A percentile compares a stretch with the other conserved stretches of the same genome.
Evolutionary conservation across 352 stramenopile species (phyloP).

Genomic region (Globisporangium solare): DNA sequence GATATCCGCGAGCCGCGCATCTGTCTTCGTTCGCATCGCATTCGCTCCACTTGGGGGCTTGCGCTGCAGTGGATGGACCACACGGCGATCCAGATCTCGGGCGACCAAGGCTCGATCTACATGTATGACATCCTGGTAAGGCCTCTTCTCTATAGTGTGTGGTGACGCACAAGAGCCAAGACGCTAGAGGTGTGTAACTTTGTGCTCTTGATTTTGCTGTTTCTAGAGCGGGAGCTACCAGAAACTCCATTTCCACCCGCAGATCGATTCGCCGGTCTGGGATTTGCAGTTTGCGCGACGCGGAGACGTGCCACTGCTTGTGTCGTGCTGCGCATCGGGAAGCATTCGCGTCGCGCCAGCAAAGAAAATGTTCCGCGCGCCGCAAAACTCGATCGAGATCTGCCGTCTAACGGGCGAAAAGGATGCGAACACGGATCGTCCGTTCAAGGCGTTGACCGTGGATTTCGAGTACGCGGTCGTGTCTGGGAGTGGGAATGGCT

Average conservation of each 20-base stretch:
- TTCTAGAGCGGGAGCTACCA: conserved; percentile 68
- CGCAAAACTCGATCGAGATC: conserved; percentile 68
- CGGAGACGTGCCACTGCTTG: conserved; percentile 35
- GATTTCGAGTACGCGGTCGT: conserved; percentile 48
- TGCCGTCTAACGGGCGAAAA: conserved; percentile 54
- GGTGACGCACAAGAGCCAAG: background rate
- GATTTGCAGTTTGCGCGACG: conserved; percentile 59
- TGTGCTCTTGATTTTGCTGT: background rate
- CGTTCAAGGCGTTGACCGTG: conserved; percentile 51
- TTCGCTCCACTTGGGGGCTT: conserved; percentile 77
- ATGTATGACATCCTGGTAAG: conserved; percentile 71
- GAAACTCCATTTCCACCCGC: conserved; percentile 77
- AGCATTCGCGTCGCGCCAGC: conserved; percentile 56
- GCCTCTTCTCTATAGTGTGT: background rate
- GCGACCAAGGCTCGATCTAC: conserved; percentile 78
- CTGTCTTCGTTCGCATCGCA: conserved; percentile 73
- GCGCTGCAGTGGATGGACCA: conserved; percentile 75
- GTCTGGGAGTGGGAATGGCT: conserved; percentile 1
- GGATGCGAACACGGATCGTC: conserved; percentile 39
- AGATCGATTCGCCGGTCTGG: conserved; percentile 84
- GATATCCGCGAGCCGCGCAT: conserved; percentile 77
- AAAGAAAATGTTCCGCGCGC: conserved; percentile 58
- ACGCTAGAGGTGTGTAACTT: background rate
- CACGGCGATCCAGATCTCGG: conserved; percentile 68
- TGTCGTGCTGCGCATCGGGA: conserved; percentile 68